Evolutionary conservation across 768 basidiomycete genomes (phyloP).

Genomic region (Leucosporidium yakuticum): DNA sequence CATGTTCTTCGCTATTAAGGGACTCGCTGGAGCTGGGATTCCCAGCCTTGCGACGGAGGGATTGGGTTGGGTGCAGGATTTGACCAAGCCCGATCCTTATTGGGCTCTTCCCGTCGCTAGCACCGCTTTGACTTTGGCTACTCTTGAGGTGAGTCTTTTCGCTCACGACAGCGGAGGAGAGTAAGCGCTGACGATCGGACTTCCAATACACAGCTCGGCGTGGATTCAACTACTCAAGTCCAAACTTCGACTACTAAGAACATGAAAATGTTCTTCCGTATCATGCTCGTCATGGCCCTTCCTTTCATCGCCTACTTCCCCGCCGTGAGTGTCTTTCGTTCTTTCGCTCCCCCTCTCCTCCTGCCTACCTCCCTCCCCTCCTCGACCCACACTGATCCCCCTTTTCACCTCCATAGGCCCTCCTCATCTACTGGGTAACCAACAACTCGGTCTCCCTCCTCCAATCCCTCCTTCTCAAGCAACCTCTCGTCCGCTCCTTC

Average conservation of each 20-base stretch:
- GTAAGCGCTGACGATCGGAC: slow-evolving; percentile 11
- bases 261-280: slow-evolving; percentile 60
- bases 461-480: slow-evolving; percentile 53
- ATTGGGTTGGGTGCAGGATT: slow-evolving; percentile 63
- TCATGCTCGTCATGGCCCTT: slow-evolving; percentile 54
- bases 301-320: slow-evolving; percentile 59
- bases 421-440: slow-evolving; percentile 56
- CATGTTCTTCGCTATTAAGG: slow-evolving; percentile 73
- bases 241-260: slow-evolving; percentile 54
- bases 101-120: slow-evolving; percentile 62
- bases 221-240: slow-evolving; percentile 48
- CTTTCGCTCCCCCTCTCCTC: slow-evolving; percentile 1
- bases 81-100: slow-evolving; percentile 71
- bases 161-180: too few species aligned
- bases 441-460: slow-evolving; percentile 52
- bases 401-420: slow-evolving; percentile 46
- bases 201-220: slow-evolving; percentile 51
- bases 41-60: slow-evolving; percentile 72
- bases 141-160: slow-evolving; percentile 56
- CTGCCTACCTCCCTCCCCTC: neutral
- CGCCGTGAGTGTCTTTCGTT: slow-evolving; percentile 52
- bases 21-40: slow-evolving; percentile 64
- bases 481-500: slow-evolving; percentile 46
- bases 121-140: slow-evolving; percentile 59
- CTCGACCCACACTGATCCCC: too few species aligned